Evolutionary conservation across 164 flowering plant genomes (phyloP), one percentile per base, ranked within the genome.

Genomic region (Umbellularia californica): DNA sequence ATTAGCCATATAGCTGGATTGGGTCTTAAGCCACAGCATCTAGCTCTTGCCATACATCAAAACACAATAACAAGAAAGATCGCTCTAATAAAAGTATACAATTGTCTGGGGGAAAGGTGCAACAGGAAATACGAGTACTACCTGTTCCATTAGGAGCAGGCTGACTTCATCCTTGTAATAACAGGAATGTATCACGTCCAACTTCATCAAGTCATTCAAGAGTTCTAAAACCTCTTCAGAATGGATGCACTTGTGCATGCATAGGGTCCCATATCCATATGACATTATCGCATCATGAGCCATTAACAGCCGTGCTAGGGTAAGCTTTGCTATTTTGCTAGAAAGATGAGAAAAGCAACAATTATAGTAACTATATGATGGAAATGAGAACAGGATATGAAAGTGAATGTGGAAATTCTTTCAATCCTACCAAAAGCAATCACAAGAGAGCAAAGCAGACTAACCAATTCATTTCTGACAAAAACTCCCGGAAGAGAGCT

Each of bases 291-390:
- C 81, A 79, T 90, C 89, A 71, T 80, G 82, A 74, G 92, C 93
- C 79, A 77, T 82, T 84, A 92, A 79, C 69, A 94, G 74, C 81
- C 97, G 88, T 33, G 94, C 96, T 69, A 94, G 91, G 74, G 97
- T 90, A 77, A 92, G 96, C 88, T 87, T 94, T 72, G 92, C 93
- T 75, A 94, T 91, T 89, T 94, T 94, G 79, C 97, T 94, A 70
- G 82, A 82, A 67, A 23, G 25, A 35, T 47, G 65, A 72, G 75
- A 1, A 51, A 77, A 27, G 47, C 58, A 30, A 30, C 33, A 58
- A 27, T 71, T 55, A 22, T 64, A 27, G 68, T 35, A 68, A 62
- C 69, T 50, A 58, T 51, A 70, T 5, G 10, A 70, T 47, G 33
- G 24, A 55, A 55, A 55, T 10, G 62, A 50, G 62, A 13, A 19